Conservation (phyloP, 352 stramenopile species). For the Phytopythium delawarense region DNA sequence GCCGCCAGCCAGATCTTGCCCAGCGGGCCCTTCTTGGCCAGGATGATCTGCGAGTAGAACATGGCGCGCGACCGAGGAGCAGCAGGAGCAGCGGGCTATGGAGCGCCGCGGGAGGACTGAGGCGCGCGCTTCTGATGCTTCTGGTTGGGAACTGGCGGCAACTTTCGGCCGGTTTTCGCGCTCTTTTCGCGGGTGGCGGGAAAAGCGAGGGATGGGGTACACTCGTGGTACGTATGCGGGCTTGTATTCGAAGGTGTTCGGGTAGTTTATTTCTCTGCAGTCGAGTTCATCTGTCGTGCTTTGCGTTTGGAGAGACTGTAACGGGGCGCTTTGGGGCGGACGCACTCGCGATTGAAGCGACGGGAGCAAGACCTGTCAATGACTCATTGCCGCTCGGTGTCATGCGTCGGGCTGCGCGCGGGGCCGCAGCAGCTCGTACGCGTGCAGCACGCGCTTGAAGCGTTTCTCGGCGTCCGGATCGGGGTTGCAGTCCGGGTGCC, state of each 20-base stretch:
- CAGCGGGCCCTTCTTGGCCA: constrained; percentile 98
- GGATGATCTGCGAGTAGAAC: constrained; percentile 99
- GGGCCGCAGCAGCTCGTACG: constrained; percentile 81
- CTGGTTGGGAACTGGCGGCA: neutral
- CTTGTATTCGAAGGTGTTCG: neutral
- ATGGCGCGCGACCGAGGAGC: constrained; percentile 43
- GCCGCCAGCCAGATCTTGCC: constrained; percentile 99
- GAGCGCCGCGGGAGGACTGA: neutral
- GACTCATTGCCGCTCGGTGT: neutral
- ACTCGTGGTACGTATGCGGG: neutral
- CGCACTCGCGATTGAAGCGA: neutral
- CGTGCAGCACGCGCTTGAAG: constrained; percentile 86
- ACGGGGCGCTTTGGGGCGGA: neutral
- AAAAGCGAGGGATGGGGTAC: neutral
- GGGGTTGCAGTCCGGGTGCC: constrained; percentile 92
- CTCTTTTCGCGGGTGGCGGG: neutral
- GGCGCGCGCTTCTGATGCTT: neutral
- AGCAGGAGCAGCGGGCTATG: neutral
- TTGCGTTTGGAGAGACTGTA: neutral
- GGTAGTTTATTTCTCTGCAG: neutral
- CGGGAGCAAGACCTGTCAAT: neutral
- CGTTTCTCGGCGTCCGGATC: constrained; percentile 61
- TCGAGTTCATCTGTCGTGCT: neutral
- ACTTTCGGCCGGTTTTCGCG: neutral
- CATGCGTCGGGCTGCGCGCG: constrained; percentile 5